Base-by-base conservation (phyloP, 2,329 filamentous ascomycete genomes). In the Aspergillus clavatus region DNA sequence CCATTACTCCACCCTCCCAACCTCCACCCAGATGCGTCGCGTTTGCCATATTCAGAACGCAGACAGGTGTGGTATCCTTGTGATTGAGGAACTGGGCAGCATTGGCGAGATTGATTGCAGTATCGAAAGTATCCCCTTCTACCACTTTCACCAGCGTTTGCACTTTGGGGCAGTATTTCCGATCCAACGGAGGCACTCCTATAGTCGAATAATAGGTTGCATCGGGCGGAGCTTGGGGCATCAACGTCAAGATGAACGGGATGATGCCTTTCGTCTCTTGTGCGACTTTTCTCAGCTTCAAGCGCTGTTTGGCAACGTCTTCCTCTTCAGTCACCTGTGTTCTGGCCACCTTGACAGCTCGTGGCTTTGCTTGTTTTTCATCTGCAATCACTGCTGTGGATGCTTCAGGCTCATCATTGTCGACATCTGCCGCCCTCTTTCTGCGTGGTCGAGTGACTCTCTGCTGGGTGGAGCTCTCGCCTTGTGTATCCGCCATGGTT, bases 41-140 rank as follows among this genome's bases (percentile, higher is more conserved):
- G 40, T 79, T 84, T 12, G 83, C 83, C 68, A 86, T 80, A 56
- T 86, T 87, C 47, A 87, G 69, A 19, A 86, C 73, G 24, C 75
- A 78, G n/a, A 84, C 74, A 6, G 69, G 69, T 44, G 59, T 57
- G 7, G 53, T 52, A 55, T 66, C 61, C 39, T 51, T 55, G 46
- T 47, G 42, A 7, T 50, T 58, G 49, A 48, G 43, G 38, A 52
- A 53, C 26, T 54, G 42, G 8, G 41, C 42, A 19, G 55, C 50
- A 23, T 55, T 49, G 19, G 62, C 47, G 29, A 74, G 55, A 4
- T 54, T 57, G 35, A 81, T 68, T 5, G 79, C 81, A 1, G 73
- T 75, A 53, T 82, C 77, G 53, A 81, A 73, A 0, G 75, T 76
- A 54, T 85, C 82, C 14, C 72, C 70, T 53, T 81, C 74, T 44